Base-by-base conservation (phyloP, 495 filamentous ascomycete species). In the Hypoxylon subgilvum region DNA sequence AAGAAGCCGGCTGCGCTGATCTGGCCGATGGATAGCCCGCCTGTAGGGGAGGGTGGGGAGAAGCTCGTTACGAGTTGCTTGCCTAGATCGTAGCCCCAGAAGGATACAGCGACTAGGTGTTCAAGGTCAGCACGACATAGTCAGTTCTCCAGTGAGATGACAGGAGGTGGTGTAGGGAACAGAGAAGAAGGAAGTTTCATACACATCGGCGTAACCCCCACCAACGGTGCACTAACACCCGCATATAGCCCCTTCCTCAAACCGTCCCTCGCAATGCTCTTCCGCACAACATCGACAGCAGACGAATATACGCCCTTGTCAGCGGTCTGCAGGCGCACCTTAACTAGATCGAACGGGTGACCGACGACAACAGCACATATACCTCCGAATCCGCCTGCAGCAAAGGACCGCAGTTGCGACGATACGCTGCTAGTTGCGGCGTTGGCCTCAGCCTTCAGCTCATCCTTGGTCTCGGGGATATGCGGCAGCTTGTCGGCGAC, bases 161-260 rank as follows among this genome's bases (percentile, higher is more conserved):
- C 3, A 35, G 19, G 16, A 25, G 22, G 28, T 4, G 12, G 35
- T 32, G 17, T 51, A 30, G 2, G 43, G 18, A 12, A 25, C n/a
- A 31, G 9, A 52, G 10, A 39, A 3, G 25, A 46, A 21, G 16
- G 25, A 27, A 16, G 23, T 27, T 57, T 82, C 90, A 78, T 85
- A 96, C 93, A 98, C 95, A 97, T 97, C 23, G 94, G 94, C 55
- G 94, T 97, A 14, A 98, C 94, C 32, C 95, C 94, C 8, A 96
- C 87, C 57, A 98, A 76, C 32, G 94, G 95, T 64, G 95, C 94
- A 49, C 87, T 91, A 23, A 98, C 94, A 75, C 94, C 94, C n/a
- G 94, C 94, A 76, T 98, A 98, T 51, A 98, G 72, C 7, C 94
- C 94, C 55, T 89, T 80, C 42, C 83, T 75, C 61, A 95, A 66